Evolutionary conservation across 1,284 basidiomycete species (phyloP), one percentile per base, ranked within the genome.

Genomic region (Grifola frondosa): DNA sequence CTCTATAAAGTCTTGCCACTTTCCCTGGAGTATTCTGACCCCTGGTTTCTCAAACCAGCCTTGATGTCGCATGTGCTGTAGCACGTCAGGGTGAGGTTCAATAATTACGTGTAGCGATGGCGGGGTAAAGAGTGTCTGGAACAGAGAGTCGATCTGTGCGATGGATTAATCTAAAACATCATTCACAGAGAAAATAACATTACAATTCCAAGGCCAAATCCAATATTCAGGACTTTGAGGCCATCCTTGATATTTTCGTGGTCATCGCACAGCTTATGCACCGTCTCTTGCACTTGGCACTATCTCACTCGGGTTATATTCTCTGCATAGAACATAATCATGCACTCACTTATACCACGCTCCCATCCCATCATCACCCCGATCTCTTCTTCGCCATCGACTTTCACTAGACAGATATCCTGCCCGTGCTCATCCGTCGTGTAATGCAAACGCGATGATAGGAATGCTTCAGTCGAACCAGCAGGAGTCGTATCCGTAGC

Each of bases 291-390:
- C 88, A 91, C 80, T 82, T 62, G 41, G 48, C 40, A 57, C 60
- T 61, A 56, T 50, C 50, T 42, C 52, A 55, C 53, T 54, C 53
- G 44, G 60, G 51, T 40, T 19, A 29, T 42, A 37, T 43, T 30
- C 23, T 20, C 20, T 37, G 10, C 12, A n/a, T 30, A 10, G 21
- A 36, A 33, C 11, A 30, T 17, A 12, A 12, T 16, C 17, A 5
- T 4, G 8, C 12, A 67, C 72, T 61, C 58, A 84, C 83, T 97
- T 56, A 97, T 88, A 6, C 71, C 77, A 45, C 71, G 70, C 63
- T 96, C 93, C 93, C 93, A 96, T 2, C 91, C 91, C 93, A 97
- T 97, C 94, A 97, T 97, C 8, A 97, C 93, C 6, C 85, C 85
- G 1, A 92, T 79, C 63, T 87, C 79, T 31, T 81, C 83, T 38